Base-by-base conservation (phyloP, 768 basidiomycete genomes). In the Psilocybe subaeruginosa region DNA sequence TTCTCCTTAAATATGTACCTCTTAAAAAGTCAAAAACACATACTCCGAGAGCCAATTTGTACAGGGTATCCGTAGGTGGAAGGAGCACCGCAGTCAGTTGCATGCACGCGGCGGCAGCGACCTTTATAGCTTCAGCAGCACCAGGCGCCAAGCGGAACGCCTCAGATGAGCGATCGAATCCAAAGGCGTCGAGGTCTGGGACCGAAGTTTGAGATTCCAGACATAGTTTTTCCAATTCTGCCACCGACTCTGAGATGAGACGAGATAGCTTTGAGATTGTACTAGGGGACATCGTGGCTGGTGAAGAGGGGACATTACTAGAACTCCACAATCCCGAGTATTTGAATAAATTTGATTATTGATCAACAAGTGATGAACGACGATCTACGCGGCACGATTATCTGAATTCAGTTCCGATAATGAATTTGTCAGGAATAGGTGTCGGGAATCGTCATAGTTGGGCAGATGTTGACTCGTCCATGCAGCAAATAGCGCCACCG, bases 21-120 rank as follows among this genome's bases (percentile, higher is more conserved):
- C 33, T 35, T 7, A 35, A 6, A 35, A 35, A 35, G 23, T 23
- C 23, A 19, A 23, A 23, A 23, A 23, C 23, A 67, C 74, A 5
- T 45, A 72, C 75, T 17, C 75, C 74, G 30, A 56, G 57, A n/a
- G 68, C 67, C 9, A 72, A 48, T 7, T 63, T 65, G 45, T 66
- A 73, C 29, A 74, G 39, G 3, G 70, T 58, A 31, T 70, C 61
- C 2, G 68, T 66, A 0, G 76, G 74, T 5, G 71, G 71, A 2
- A 68, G 58, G 2, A 74, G 48, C 9, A 71, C 66, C 3, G 72
- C 72, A 8, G 67, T 69, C 1, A 77, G 63, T 52, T 77, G 76
- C 3, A 72, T 51, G 1, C 71, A 73, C 6, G 76, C 76, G 1
- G 75, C 73, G 29, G 66, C 66, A 37, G 73, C 73, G n/a, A 70